A percentile compares a stretch with the other conserved stretches of the same genome.
These are phyloP conservation scores for Cucumis hystrix DNA, from an alignment of 306 rosid species.

Conservation along the genomic window DNA sequence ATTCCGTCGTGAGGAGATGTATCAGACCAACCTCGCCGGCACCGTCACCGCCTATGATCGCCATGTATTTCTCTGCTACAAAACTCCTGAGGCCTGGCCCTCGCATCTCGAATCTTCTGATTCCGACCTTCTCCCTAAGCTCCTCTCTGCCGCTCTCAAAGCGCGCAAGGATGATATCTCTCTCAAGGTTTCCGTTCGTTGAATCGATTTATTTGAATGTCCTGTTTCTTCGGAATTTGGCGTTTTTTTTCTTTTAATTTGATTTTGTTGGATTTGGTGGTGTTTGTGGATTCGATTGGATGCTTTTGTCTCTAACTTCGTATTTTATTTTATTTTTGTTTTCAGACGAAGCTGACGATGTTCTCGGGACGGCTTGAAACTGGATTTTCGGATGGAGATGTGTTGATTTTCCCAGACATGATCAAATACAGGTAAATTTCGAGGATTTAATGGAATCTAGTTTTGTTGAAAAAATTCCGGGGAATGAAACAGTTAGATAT, in stretches of 20 bases:
- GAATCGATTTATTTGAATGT: background rate
- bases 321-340: background rate
- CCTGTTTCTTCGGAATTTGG: background rate
- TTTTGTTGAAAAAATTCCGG: background rate
- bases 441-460: background rate
- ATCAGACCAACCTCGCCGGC: slow-evolving; percentile 43
- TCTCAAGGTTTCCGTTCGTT: background rate
- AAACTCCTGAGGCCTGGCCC: slow-evolving; percentile 60
- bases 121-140: slow-evolving; percentile 51
- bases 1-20: slow-evolving; percentile 82
- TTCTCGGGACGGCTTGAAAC: slow-evolving; percentile 55
- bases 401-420: slow-evolving; percentile 80
- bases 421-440: slow-evolving; percentile 48
- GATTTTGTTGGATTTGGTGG: background rate
- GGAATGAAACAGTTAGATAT: background rate
- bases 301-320: background rate
- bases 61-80: slow-evolving; percentile 77
- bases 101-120: slow-evolving; percentile 59
- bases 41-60: slow-evolving; percentile 72
- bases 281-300: background rate
- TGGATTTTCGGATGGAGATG: slow-evolving; percentile 54
- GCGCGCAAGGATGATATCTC: slow-evolving; percentile 49
- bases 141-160: slow-evolving; percentile 31
- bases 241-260: background rate
- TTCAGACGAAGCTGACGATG: slow-evolving; percentile 60